Evolutionary conservation across 2,329 filamentous ascomycete species (phyloP), one percentile per base, ranked within the genome.

Genomic region (Aspergillus japonicus): DNA sequence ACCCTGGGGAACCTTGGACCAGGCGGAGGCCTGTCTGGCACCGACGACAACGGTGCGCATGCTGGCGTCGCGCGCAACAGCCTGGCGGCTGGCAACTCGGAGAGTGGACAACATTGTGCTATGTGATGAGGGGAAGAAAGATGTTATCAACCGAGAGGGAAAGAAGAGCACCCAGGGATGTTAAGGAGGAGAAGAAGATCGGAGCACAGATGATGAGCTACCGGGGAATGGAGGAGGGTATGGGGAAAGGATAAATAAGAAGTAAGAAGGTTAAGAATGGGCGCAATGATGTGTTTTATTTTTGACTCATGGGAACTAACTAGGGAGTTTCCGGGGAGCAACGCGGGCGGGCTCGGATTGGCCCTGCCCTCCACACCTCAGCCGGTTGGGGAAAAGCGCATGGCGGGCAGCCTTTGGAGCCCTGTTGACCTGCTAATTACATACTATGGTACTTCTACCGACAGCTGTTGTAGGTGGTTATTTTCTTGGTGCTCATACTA

Each of bases 1-100:
- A 66, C 94, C 94, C 81, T 97, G 91, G 68, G 91, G 89, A 58
- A 98, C 92, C 73, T 90, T 89, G 74, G 91, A 87, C 93, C 94
- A 98, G 68, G 90, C 91, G 62, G 92, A 96, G 69, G 86, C 88
- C 70, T 88, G 85, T 74, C 85, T 82, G 65, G 81, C 76, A 68
- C 80, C 80, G 60, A 74, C 69, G 59, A 76, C 60, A 24, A 77
- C 66, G 60, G 72, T 68, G 65, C 77, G 75, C 68, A 76, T 60
- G 66, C 69, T 71, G 62, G 73, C 72, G 67, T 78, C 71, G 65
- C 72, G 75, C 66, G 71, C 68, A 60, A 69, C 75, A 71, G 74
- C 73, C 65, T 71, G 72, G 54, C 77, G 77, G 70, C 75, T 74
- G 68, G 75, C 74, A 57, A 79, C 69, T 74, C 77, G 74, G 56